A percentile compares a stretch with the other conserved stretches of the same genome.
phyloP scores from a whole-genome alignment of 306 rosid species.

The Oemleria cerasiformis region DNA sequence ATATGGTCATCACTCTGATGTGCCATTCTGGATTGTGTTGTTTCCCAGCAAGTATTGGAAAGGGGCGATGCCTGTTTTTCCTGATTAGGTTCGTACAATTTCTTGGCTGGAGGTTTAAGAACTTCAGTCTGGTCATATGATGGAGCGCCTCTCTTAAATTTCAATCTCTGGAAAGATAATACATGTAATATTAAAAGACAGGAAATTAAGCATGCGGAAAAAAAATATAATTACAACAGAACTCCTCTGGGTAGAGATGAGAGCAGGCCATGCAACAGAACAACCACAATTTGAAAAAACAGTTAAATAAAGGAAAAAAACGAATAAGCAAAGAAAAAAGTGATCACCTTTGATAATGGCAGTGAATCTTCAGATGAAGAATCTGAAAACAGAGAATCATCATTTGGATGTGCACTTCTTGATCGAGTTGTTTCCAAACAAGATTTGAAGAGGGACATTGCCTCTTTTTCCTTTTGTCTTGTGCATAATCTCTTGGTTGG shows the following conservation, averaged over 20 bases:
- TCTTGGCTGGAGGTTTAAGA: not conserved
- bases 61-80: not conserved
- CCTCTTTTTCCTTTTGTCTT: not conserved
- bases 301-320: not conserved
- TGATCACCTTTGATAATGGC: constrained; percentile 7
- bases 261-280: not conserved
- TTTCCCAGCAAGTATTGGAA: not conserved
- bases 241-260: not conserved
- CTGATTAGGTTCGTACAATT: not conserved
- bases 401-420: not conserved
- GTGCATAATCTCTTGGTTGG: constrained; percentile 5
- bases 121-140: constrained; percentile 7
- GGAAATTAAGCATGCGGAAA: not conserved
- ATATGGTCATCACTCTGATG: not conserved
- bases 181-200: not conserved
- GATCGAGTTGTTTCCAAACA: not conserved
- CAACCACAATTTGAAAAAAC: not conserved
- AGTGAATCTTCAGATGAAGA: constrained; percentile 3
- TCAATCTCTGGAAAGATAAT: not conserved
- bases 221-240: not conserved
- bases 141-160: not conserved
- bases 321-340: not conserved
- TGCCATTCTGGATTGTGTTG: not conserved
- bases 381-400: not conserved
- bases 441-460: not conserved